phyloP scores from a whole-genome alignment of 306 rosid species.

The Sicyos baderoa region DNA sequence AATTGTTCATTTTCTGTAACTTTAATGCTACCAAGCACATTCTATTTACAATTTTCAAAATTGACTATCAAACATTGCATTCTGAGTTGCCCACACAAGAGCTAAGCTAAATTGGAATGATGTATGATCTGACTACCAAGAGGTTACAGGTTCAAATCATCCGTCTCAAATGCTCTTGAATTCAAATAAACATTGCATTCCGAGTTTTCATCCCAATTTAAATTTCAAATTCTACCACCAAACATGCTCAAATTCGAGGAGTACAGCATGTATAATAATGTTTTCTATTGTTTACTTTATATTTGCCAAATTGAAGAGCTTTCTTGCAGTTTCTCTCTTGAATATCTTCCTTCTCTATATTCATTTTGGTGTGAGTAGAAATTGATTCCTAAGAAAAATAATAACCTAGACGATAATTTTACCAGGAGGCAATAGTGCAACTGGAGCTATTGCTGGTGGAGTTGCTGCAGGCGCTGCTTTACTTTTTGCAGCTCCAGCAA shows the following conservation, averaged over 20 bases:
- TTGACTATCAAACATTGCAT: background rate
- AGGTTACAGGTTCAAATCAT: too few species aligned
- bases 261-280: background rate
- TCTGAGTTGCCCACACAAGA: too few species aligned
- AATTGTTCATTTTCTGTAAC: background rate
- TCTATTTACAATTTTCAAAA: background rate
- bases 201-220: background rate
- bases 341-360: slow-evolving; percentile 3
- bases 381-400: slow-evolving; percentile 4
- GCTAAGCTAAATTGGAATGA: too few species aligned
- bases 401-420: slow-evolving; percentile 1
- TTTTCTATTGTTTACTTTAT: slow-evolving; percentile 1
- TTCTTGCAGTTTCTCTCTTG: background rate
- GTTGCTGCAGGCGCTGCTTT: slow-evolving; percentile 99
- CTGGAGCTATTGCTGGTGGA: slow-evolving; percentile 97
- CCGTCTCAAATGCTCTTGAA: too few species aligned
- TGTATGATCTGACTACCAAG: too few species aligned
- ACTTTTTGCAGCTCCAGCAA: slow-evolving; percentile 95
- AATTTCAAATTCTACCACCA: background rate
- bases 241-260: background rate
- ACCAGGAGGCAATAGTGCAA: slow-evolving; percentile 79
- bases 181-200: too few species aligned
- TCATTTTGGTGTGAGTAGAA: background rate
- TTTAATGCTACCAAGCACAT: background rate
- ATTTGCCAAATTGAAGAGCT: background rate